Evolutionary conservation across 768 basidiomycete genomes (phyloP), one percentile per base, ranked within the genome.

Genomic region (Auriscalpium microsporum): DNA sequence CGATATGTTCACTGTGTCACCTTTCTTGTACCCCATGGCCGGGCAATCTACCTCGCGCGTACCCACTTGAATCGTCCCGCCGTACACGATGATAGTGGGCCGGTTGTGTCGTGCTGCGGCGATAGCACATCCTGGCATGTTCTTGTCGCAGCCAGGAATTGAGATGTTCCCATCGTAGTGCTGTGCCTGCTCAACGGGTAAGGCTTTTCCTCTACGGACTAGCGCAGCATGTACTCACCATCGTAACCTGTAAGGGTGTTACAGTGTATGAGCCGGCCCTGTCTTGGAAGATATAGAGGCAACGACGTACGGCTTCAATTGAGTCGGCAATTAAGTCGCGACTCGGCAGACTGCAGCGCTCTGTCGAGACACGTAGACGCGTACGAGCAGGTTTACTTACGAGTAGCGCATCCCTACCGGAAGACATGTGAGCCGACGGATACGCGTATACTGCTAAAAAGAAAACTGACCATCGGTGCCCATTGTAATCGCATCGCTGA

Each of bases 321-420:
- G 90, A 91, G 64, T 93, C 91, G 14, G 92, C 91, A 56, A 94
- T 94, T 50, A 94, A 69, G 66, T 94, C 91, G 49, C 91, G 86
- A 73, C 81, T 88, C 11, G 91, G 91, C 44, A 94, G 75, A 45
- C 88, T 90, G 60, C 35, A 28, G 28, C 28, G 28, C 28, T 28
- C 1, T 28, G 28, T 28, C 28, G 28, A 28, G 28, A 28, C 28
- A 4, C 28, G 28, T 28, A 28, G 28, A 28, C 7, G 28, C 28
- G 28, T 7, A 28, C 28, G 28, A 28, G 28, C 28, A 28, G 28
- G 28, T 28, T 28, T 28, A 28, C 28, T 28, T 62, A 89, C 87
- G 88, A 90, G 65, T 90, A 92, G 62, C 87, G 78, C 89, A 92
- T 92, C 57, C 90, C 89, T 90, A 49, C 35, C 36, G 23, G 17